Base-by-base conservation (phyloP, 352 stramenopile genomes). In the Phytophthora ohioensis region DNA sequence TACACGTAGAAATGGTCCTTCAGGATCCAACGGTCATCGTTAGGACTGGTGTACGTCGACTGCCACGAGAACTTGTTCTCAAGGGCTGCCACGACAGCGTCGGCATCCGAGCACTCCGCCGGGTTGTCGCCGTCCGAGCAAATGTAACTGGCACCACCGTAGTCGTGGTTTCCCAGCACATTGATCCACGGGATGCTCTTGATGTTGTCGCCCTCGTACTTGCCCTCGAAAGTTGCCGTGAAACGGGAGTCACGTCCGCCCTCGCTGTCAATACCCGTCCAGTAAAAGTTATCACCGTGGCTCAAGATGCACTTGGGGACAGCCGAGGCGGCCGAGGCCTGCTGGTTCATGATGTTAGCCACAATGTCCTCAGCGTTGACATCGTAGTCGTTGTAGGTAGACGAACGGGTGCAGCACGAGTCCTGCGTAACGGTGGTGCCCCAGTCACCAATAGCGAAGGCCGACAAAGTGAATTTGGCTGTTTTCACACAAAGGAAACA, bases 201-300 rank as follows among this genome's bases (percentile, higher is more conserved):
- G 12, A 91, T 73, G 64, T 84, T 76, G 58, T 67, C 45, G 21
- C 81, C 79, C 1, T 77, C 75, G 70, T 85, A 90, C 55, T 87
- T 88, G 32, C 65, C 67, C 48, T 91, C 82, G 49, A 90, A 91
- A 32, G 82, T 90, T 17, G 66, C 72, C 5, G 75, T 75, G 70
- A 91, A 91, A 0, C 82, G 82, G 5, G 80, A 84, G 64, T 75
- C 57, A 32, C 82, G 72, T 54, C 79, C 79, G 5, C 59, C 69
- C 15, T 73, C 54, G 39, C 74, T 77, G 54, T 77, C 68, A 46
- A 91, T 87, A n/a, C 82, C 82, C 12, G 79, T 80, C 79, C 80
- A 91, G 73, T 91, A 91, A 48, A 91, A 91, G 73, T 90, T 90
- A 54, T 91, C 82, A 48, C 80, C 84, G 65, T 92, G 84, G 34